A percentile compares a stretch with the other conserved stretches of the same genome.
Conservation (phyloP, 768 basidiomycete genomes). For the Auricularia cornea region DNA sequence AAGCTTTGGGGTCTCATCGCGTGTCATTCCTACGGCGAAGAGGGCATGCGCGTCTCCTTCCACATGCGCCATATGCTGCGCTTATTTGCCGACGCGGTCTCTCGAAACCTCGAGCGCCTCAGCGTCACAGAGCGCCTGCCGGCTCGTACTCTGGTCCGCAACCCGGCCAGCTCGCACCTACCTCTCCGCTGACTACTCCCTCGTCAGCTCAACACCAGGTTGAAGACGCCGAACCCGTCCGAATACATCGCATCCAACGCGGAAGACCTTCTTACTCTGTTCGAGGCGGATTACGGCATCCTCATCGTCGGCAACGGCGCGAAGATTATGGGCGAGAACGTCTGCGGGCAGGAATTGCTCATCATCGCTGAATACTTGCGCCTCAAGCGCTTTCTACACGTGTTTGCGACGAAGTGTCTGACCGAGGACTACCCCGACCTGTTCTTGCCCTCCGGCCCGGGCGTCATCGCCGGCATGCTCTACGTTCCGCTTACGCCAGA, state of each 20-base stretch:
- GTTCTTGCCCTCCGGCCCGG: slow-evolving; percentile 43
- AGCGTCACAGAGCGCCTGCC: slow-evolving; percentile 69
- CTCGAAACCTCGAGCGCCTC: slow-evolving; percentile 68
- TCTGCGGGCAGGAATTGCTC: slow-evolving; percentile 69
- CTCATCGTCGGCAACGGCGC: slow-evolving; percentile 63
- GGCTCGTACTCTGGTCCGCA: slow-evolving; percentile 63
- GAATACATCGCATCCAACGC: slow-evolving; percentile 76
- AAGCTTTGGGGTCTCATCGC: slow-evolving; percentile 73
- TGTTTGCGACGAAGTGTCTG: slow-evolving; percentile 55
- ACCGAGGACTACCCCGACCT: slow-evolving; percentile 67
- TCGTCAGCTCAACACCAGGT: slow-evolving; percentile 58
- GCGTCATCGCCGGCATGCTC: slow-evolving; percentile 63
- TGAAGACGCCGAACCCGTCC: slow-evolving; percentile 57
- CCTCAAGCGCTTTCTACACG: slow-evolving; percentile 59
- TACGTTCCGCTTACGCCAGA: slow-evolving; percentile 65
- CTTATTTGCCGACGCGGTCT: slow-evolving; percentile 70
- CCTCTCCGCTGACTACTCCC: not conserved
- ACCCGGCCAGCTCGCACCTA: not conserved
- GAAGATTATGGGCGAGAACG: slow-evolving; percentile 60
- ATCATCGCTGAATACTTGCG: slow-evolving; percentile 75
- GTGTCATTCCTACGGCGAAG: slow-evolving; percentile 66
- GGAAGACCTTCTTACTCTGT: slow-evolving; percentile 66
- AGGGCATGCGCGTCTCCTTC: slow-evolving; percentile 79
- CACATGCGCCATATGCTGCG: slow-evolving; percentile 77
- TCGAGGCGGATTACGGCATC: slow-evolving; percentile 72